Evolutionary conservation across 495 filamentous ascomycete species (phyloP).

Genomic region (Podospora anserina): DNA sequence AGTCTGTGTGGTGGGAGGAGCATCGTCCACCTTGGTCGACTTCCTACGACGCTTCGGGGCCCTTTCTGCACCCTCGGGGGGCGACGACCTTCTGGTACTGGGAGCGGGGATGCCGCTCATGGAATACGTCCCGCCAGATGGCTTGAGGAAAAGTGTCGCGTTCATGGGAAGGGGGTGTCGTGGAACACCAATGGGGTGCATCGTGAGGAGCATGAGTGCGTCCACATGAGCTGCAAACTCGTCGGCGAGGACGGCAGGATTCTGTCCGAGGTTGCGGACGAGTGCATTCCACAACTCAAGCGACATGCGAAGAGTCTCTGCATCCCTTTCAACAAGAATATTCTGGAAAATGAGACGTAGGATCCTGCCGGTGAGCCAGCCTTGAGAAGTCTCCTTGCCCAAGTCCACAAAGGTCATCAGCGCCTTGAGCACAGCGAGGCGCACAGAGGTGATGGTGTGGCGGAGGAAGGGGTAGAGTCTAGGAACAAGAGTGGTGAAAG

Average conservation of each 20-base stretch:
- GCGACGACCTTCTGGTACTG: conserved; percentile 58
- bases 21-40: conserved; percentile 74
- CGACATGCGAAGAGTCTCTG: conserved; percentile 68
- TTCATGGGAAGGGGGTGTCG: conserved; percentile 90
- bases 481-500: conserved; percentile 88
- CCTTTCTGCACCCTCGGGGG: conserved; percentile 46
- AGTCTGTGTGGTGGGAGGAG: conserved; percentile 54
- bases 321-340: conserved; percentile 85
- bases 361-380: conserved; percentile 88
- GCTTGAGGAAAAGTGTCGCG: conserved; percentile 79
- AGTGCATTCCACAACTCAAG: conserved; percentile 83
- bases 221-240: conserved; percentile 70
- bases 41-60: conserved; percentile 73
- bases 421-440: conserved; percentile 87
- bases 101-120: conserved; percentile 44
- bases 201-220: conserved; percentile 70
- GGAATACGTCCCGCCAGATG: conserved; percentile 82
- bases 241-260: conserved; percentile 54
- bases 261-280: conserved; percentile 59
- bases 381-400: conserved; percentile 74
- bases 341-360: conserved; percentile 91
- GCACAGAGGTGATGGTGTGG: conserved; percentile 94
- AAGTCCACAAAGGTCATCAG: conserved; percentile 89
- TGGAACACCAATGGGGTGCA: conserved; percentile 88
- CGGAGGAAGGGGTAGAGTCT: conserved; percentile 93